phyloP scores from a whole-genome alignment of 805 yeast species.

The Suhomyces sp. region DNA sequence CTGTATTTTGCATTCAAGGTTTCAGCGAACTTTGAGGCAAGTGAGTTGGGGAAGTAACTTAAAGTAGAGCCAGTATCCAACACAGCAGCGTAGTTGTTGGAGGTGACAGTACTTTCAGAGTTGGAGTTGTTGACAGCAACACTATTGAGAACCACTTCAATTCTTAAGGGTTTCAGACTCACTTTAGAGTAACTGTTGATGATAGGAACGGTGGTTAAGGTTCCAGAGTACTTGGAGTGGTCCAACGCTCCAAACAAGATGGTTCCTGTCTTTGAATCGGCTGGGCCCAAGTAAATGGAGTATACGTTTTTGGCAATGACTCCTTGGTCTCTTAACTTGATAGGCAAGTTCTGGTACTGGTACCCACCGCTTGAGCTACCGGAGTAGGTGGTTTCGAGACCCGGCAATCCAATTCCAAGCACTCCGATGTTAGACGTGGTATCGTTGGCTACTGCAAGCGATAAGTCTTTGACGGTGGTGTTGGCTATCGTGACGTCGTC shows the following conservation, averaged over 20 bases:
- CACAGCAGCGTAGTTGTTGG: constrained; percentile 21
- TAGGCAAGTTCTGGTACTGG: constrained; percentile 39
- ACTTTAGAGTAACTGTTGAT: constrained; percentile 37
- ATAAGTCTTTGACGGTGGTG: constrained; percentile 45
- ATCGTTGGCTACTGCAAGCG: constrained; percentile 71
- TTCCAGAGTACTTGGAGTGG: constrained; percentile 38
- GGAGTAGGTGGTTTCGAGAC: constrained; percentile 58
- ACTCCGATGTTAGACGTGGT: constrained; percentile 48
- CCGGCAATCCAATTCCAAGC: constrained; percentile 68
- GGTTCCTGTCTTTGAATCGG: constrained; percentile 25
- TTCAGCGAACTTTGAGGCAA: constrained; percentile 34
- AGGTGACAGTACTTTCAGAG: constrained; percentile 13
- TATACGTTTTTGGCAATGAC: constrained; percentile 31
- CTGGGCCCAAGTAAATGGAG: constrained; percentile 35
- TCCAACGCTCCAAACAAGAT: constrained; percentile 45
- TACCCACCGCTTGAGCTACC: constrained; percentile 13
- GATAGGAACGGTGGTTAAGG: constrained; percentile 32
- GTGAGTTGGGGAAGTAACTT: constrained; percentile 40
- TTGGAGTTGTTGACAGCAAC: constrained; percentile 19
- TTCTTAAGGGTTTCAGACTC: constrained; percentile 40
- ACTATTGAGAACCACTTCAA: constrained; percentile 48
- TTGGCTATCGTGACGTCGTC: constrained; percentile 58
- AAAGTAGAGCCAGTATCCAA: constrained; percentile 39
- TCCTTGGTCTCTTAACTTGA: constrained; percentile 31
- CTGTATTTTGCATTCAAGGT: constrained; percentile 44